Percentiles rank a stretch among this genome's conserved stretches.
These are phyloP conservation scores for Annulohypoxylon maeteangense DNA, from an alignment of 495 filamentous ascomycete genomes.

Conservation along the genomic window DNA sequence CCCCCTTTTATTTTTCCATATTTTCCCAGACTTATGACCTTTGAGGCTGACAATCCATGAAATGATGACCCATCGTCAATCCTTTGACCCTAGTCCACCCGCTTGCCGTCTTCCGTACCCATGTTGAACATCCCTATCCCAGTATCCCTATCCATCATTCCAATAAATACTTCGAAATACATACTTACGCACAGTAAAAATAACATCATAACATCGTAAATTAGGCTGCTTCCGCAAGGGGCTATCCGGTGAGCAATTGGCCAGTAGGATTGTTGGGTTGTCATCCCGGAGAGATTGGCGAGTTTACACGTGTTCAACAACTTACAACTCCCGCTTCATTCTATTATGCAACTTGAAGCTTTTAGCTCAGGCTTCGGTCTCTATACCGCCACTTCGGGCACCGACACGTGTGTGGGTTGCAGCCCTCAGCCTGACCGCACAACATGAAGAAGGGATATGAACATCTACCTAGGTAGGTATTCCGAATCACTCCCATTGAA, in stretches of 20 bases:
- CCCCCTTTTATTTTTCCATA: constrained; percentile 5
- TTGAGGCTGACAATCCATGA: constrained; percentile 13
- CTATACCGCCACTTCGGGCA: constrained; percentile 39
- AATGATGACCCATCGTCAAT: constrained; percentile 21
- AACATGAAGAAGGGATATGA: constrained; percentile 7
- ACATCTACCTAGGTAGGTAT: too few relatives aligned
- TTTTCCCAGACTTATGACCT: background rate
- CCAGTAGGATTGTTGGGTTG: constrained; percentile 8
- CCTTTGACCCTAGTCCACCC: constrained; percentile 10
- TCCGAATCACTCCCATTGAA: constrained; percentile 17
- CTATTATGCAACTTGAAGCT: constrained; percentile 18
- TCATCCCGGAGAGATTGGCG: constrained; percentile 35
- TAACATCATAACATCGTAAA: constrained; percentile 24
- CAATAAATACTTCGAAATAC: background rate
- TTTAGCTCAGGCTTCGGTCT: constrained; percentile 14
- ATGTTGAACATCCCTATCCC: background rate
- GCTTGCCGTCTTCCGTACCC: constrained; percentile 5
- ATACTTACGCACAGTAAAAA: constrained; percentile 23
- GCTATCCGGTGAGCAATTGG: constrained; percentile 10
- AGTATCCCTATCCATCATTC: background rate
- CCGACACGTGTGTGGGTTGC: constrained; percentile 34
- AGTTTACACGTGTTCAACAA: constrained; percentile 42
- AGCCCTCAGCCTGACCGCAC: constrained; percentile 23
- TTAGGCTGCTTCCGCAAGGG: constrained; percentile 30
- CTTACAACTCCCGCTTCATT: constrained; percentile 13